phyloP scores from a whole-genome alignment of 225 moss, liverwort and hornwort genomes.

The Bryum argenteum region DNA sequence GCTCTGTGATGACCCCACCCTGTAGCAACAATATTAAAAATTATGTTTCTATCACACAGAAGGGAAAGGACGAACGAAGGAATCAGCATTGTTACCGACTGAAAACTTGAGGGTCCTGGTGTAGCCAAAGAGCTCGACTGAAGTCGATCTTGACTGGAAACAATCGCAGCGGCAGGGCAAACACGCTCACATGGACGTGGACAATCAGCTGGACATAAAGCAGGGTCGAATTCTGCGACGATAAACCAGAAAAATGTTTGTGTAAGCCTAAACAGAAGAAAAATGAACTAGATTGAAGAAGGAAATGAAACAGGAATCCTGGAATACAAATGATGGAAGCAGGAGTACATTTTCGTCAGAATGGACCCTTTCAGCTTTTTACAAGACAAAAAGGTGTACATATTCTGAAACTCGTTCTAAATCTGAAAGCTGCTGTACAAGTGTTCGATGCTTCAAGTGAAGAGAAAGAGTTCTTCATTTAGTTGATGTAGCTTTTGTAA shows the following conservation, averaged over 20 bases:
- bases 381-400: too few relatives aligned
- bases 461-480: too few relatives aligned
- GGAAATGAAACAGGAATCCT: too few relatives aligned
- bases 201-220: conserved; percentile 72
- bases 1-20: conserved; percentile 77
- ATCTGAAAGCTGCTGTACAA: too few relatives aligned
- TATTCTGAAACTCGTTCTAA: too few relatives aligned
- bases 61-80: background rate
- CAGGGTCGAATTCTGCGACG: conserved; percentile 73
- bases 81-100: conserved; percentile 26
- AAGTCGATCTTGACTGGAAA: conserved; percentile 43
- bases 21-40: conserved; percentile 35
- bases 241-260: background rate
- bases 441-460: too few relatives aligned
- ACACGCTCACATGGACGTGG: conserved; percentile 89
- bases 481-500: too few relatives aligned
- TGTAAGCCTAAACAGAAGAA: background rate
- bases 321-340: too few relatives aligned
- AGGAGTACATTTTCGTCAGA: too few relatives aligned
- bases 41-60: background rate
- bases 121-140: conserved; percentile 36
- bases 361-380: too few relatives aligned
- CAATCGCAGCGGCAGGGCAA: conserved; percentile 86
- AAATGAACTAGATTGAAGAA: too few relatives aligned
- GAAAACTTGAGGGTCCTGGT: conserved; percentile 24